These are phyloP conservation scores for Russula abietina DNA, from an alignment of 768 basidiomycete species.

Conservation along the genomic window DNA sequence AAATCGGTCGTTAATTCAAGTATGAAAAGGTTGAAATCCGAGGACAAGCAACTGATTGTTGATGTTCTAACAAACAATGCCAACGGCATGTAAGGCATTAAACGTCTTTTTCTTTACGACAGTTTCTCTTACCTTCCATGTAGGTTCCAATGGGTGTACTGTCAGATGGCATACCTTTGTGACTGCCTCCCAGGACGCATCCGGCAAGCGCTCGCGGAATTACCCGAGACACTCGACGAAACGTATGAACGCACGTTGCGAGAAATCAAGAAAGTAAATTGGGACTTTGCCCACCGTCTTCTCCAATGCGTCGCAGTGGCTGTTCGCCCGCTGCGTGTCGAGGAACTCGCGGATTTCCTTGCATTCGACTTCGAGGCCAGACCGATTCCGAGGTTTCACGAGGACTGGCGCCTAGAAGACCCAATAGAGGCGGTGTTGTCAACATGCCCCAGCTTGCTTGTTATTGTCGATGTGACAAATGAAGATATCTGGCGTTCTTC, in stretches of 20 bases:
- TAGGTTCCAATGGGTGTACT: constrained; percentile 2
- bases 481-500: too few species aligned
- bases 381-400: background rate
- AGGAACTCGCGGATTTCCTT: background rate
- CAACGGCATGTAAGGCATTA: background rate
- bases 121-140: background rate
- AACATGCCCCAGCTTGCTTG: background rate
- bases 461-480: background rate
- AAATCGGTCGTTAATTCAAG: background rate
- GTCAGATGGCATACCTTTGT: background rate
- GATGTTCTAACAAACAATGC: background rate
- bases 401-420: background rate
- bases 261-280: background rate
- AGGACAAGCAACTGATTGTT: background rate
- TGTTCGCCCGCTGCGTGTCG: background rate
- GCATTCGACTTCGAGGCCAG: background rate
- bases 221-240: background rate
- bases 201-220: background rate
- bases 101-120: background rate
- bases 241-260: background rate
- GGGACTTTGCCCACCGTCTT: background rate
- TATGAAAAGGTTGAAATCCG: background rate
- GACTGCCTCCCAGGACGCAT: background rate
- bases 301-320: background rate
- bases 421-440: background rate